These are phyloP conservation scores for Populus alba DNA, from an alignment of 345 rosid species.

Conservation along the genomic window DNA sequence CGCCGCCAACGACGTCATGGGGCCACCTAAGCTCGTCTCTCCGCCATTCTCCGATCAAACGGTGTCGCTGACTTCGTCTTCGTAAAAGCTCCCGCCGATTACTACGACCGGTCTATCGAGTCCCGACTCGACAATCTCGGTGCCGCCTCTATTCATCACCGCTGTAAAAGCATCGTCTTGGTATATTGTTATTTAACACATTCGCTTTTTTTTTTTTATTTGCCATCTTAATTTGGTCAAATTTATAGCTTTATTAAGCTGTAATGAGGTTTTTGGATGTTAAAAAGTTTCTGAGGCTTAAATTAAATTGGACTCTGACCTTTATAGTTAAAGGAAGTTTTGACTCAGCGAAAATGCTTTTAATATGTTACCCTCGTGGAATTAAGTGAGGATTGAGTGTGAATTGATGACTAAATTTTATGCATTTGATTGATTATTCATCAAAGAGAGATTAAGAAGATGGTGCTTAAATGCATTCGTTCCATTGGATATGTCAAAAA, in stretches of 20 bases:
- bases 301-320: neutral
- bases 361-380: neutral
- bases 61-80: conserved; percentile 58
- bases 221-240: no score
- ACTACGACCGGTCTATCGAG: conserved; percentile 76
- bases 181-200: conserved; percentile 27
- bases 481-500: no score
- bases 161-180: conserved; percentile 93
- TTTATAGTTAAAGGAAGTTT: neutral
- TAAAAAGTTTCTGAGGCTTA: neutral
- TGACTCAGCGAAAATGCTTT: neutral
- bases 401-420: neutral
- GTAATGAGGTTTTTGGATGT: neutral
- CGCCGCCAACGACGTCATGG: conserved; percentile 8
- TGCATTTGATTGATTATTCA: neutral
- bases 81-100: conserved; percentile 57
- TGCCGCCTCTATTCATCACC: conserved; percentile 77
- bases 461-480: neutral
- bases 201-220: neutral
- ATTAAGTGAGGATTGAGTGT: neutral
- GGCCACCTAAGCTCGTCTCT: conserved; percentile 58
- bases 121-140: conserved; percentile 62
- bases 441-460: neutral
- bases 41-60: conserved; percentile 51
- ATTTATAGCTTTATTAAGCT: neutral